Evolutionary conservation across 73 alveolate species (phyloP), one percentile per base, ranked within the genome.

Genomic region (Symbiodinium natans): DNA sequence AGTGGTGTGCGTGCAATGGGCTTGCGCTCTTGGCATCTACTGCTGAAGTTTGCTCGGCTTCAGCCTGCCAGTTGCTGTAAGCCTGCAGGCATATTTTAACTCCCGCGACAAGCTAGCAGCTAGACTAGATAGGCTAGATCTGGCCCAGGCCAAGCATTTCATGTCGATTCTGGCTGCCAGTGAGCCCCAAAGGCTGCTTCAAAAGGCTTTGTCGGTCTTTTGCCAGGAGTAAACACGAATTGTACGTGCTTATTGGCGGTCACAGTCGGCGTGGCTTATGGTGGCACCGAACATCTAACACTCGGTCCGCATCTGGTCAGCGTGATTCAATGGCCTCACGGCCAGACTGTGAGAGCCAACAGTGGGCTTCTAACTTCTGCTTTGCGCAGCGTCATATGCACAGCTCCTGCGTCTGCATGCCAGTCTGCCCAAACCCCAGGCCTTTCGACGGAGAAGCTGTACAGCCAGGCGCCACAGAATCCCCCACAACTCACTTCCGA

Each of bases 401-500:
- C n/a, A n/a, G n/a, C n/a, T n/a, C n/a, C n/a, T n/a, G n/a, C n/a
- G n/a, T n/a, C n/a, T n/a, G n/a, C n/a, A n/a, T n/a, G n/a, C n/a
- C n/a, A n/a, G n/a, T n/a, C n/a, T n/a, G n/a, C n/a, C n/a, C n/a
- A n/a, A n/a, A n/a, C n/a, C 75, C 75, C 33, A 63, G 80, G 80
- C 27, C 36, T 63, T 13, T 63, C 80, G 15, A n/a, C 33, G 31
- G 80, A 63, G 80, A 63, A 63, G 40, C 80, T 63, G 36, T 63
- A 63, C 80, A 63, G 33, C 80, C 80, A 63, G 80, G 80, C 80
- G 36, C 80, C 71, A 21, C 71, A n/a, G n/a, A n/a, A n/a, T n/a
- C n/a, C n/a, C n/a, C n/a, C n/a, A n/a, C n/a, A n/a, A n/a, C n/a
- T n/a, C n/a, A 36, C 36, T 36, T 34, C 27, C 23, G 54, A 36